Conservation (phyloP, 2,329 filamentous ascomycete genomes). For the Phaeosphaeria sp. region DNA sequence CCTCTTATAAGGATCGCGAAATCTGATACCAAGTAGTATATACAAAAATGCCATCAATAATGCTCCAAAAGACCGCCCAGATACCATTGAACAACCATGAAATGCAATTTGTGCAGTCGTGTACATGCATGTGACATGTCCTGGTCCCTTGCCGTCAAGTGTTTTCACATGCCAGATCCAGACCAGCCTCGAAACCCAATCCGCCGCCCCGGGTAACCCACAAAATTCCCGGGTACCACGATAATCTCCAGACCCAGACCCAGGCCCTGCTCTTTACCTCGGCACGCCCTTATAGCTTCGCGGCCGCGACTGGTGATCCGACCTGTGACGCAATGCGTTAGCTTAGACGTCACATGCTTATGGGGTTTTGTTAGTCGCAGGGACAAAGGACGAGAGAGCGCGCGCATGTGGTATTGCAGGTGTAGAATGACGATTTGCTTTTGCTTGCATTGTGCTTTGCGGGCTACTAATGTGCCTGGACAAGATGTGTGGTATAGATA, state of each 20-base stretch:
- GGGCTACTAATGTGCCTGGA: constrained; percentile 2
- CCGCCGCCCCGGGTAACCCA: background rate
- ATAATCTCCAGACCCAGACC: background rate
- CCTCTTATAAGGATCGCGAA: background rate
- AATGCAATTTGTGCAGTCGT: background rate
- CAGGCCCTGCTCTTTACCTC: constrained; percentile 8
- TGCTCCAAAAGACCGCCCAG: background rate
- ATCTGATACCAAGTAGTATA: background rate
- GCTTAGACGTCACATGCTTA: constrained; percentile 16
- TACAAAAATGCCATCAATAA: background rate
- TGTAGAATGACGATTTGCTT: background rate
- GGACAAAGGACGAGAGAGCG: background rate
- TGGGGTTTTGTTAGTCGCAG: background rate
- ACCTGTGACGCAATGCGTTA: constrained; percentile 16
- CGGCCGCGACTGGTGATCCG: constrained; percentile 16
- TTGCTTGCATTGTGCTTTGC: constrained; percentile 11
- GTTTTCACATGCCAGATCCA: background rate
- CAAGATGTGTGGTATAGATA: constrained; percentile 20
- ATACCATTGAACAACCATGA: no score
- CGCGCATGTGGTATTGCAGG: background rate
- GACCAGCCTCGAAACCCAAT: background rate
- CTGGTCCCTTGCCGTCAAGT: no score
- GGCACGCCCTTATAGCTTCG: constrained; percentile 21
- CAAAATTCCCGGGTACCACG: background rate
- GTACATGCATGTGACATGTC: background rate